Conservation (phyloP, 306 rosid genomes). For the Cyamopsis tetragonoloba region DNA sequence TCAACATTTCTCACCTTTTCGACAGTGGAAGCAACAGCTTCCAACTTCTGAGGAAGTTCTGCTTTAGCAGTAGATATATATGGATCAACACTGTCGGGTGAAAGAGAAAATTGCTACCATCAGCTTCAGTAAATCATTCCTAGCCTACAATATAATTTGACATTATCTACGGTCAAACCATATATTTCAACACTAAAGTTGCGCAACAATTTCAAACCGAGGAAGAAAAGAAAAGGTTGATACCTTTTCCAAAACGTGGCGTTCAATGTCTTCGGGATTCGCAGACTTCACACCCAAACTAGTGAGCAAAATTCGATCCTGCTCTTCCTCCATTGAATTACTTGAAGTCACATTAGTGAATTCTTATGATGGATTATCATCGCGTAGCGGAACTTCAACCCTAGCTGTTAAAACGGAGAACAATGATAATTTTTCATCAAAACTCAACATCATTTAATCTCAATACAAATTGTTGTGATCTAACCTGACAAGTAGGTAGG, state of each 20-base stretch:
- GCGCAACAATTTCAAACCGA: background rate
- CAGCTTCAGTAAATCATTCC: constrained; percentile 51
- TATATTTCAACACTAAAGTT: constrained; percentile 16
- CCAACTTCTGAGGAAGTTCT: constrained; percentile 57
- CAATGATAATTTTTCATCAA: background rate
- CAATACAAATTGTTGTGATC: too few relatives aligned
- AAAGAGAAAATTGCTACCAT: constrained; percentile 33
- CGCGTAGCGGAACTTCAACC: background rate
- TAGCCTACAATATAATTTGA: constrained; percentile 56
- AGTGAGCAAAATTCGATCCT: constrained; percentile 65
- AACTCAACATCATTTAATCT: background rate
- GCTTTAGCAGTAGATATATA: constrained; percentile 35
- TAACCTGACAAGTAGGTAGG: too few relatives aligned
- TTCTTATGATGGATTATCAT: constrained; percentile 8
- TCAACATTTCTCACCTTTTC: constrained; percentile 34
- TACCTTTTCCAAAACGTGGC: constrained; percentile 69
- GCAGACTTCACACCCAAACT: constrained; percentile 79
- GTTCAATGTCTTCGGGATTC: constrained; percentile 84
- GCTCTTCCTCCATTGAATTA: constrained; percentile 74
- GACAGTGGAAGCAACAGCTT: constrained; percentile 80
- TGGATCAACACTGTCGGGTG: constrained; percentile 40
- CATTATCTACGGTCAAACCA: constrained; percentile 20
- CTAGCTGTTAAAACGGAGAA: constrained; percentile 8
- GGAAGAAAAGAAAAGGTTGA: background rate
- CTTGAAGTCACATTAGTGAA: background rate